Base-by-base conservation (phyloP, 169 alveolate species). In the Cryptosporidium ubiquitum region DNA sequence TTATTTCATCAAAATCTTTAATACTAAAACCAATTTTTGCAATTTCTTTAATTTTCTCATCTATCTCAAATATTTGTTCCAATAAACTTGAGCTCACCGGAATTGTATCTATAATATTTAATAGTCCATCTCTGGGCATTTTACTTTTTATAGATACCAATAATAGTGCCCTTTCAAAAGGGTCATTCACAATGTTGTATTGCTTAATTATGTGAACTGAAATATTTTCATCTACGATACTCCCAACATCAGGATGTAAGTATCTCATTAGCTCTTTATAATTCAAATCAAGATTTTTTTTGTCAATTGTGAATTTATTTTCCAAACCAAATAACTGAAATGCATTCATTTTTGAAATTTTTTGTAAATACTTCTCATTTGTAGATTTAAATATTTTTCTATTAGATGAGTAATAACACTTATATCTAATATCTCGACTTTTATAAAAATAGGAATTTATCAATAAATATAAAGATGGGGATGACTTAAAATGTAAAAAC, bases 101-200 rank as follows among this genome's bases (percentile, higher is more conserved):
- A 57, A 64, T 23, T 42, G 74, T 31, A 29, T 79, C 89, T 44
- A 79, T 61, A 0, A 42, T 5, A 1, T 61, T 42, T 3, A 79
- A 10, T 35, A 79, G 20, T 18, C 5, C 0, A 16, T 42, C 89
- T 64, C 68, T 79, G 1, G 64, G 12, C 9, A 69, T 61, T n/a
- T 20, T 23, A 6, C 29, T 60, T 14, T 37, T 58, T 9, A 60
- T 14, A 14, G 73, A 79, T 14, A 64, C 5, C 31, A 61, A 23
- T 61, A 79, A 49, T 61, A 79, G 16, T 5, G 69, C 89, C 18
- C 89, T 58, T 29, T 79, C 89, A 79, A 79, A 79, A 20, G 89
- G 89, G 39, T 79, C 75, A 5, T 61, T 55, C 14, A 79, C 7
- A 40, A 64, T 26, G 20, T 79, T 79, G 7, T 61, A 79, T 39